Evolutionary conservation across 129 eudicot genomes (phyloP).

Genomic region (Cynara cardunculus): DNA sequence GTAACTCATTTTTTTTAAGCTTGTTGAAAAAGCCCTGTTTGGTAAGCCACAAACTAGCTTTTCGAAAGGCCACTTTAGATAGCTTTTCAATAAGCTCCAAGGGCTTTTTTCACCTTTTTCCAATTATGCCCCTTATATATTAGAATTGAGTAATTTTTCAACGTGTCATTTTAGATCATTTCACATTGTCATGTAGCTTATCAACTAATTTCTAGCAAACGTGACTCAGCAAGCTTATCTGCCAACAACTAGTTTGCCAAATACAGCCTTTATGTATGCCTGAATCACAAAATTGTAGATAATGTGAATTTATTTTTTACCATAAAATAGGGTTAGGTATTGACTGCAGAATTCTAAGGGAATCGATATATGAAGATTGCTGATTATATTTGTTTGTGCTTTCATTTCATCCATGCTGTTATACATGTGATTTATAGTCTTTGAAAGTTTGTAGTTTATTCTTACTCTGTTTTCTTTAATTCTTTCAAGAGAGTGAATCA

Average conservation of each 20-base stretch:
- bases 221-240: neutral
- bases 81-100: neutral
- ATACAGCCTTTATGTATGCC: neutral
- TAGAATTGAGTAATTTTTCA: neutral
- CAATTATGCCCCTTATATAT: neutral
- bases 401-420: neutral
- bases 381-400: neutral
- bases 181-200: neutral
- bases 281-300: neutral
- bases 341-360: neutral
- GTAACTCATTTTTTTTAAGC: neutral
- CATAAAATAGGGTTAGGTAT: neutral
- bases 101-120: neutral
- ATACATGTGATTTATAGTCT: neutral
- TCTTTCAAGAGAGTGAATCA: slow-evolving; percentile 74
- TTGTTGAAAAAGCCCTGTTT: neutral
- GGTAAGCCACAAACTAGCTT: neutral
- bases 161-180: neutral
- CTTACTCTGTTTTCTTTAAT: neutral
- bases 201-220: neutral
- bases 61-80: neutral
- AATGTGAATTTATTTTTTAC: too few species aligned
- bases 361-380: neutral
- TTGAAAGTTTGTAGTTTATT: neutral
- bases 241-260: neutral